These are phyloP conservation scores for Mycena sanguinolenta DNA, from an alignment of 768 basidiomycete species.

Conservation along the genomic window DNA sequence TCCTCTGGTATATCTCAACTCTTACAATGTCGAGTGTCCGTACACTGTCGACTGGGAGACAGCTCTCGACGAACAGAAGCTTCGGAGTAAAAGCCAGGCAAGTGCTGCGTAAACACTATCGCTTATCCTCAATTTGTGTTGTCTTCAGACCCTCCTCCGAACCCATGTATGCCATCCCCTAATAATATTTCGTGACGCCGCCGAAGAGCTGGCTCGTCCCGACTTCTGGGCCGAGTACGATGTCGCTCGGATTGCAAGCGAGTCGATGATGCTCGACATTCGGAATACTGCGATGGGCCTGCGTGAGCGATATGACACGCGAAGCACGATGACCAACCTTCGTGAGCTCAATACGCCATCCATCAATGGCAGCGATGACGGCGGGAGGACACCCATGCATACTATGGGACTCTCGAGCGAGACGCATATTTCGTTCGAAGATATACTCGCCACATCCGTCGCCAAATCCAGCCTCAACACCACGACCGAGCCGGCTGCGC, in stretches of 20 bases:
- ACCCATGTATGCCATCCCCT: constrained; percentile 81
- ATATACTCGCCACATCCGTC: constrained; percentile 81
- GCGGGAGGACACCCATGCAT: constrained; percentile 37
- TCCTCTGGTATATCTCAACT: constrained; percentile 74
- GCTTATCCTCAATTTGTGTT: constrained; percentile 12
- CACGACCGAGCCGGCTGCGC: constrained; percentile 65
- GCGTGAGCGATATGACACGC: constrained; percentile 44
- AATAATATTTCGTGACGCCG: constrained; percentile 75
- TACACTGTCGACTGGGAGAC: constrained; percentile 81
- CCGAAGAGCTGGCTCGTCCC: constrained; percentile 71
- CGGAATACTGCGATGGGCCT: constrained; percentile 68
- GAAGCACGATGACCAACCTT: background rate
- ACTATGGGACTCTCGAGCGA: constrained; percentile 48
- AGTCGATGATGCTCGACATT: constrained; percentile 77
- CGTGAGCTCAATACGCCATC: constrained; percentile 7
- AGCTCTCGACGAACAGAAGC: constrained; percentile 74
- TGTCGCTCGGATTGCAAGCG: constrained; percentile 72
- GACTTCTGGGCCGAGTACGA: constrained; percentile 79
- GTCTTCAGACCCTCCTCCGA: constrained; percentile 72
- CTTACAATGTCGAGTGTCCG: constrained; percentile 64
- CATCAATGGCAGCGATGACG: constrained; percentile 24
- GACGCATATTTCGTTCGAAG: constrained; percentile 72
- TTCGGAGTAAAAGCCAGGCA: constrained; percentile 83
- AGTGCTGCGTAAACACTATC: constrained; percentile 33
- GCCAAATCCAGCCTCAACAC: constrained; percentile 79